Base-by-base conservation (phyloP, 1,284 basidiomycete genomes). In the Athelia psychrophila region DNA sequence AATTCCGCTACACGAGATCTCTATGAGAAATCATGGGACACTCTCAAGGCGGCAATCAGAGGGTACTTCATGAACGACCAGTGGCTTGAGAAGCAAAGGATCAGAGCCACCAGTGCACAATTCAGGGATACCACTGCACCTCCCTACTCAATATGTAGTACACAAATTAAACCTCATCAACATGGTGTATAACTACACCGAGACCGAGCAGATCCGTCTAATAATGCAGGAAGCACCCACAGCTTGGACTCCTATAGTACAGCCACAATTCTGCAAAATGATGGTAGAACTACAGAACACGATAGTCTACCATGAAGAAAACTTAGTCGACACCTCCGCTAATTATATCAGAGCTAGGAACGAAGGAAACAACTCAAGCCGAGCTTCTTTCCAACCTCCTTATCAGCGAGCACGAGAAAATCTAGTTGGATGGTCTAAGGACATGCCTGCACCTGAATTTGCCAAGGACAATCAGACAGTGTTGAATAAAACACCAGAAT, bases 391-490 rank as follows among this genome's bases (percentile, higher is more conserved):
- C 9, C 16, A 16, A 22, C n/a, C 20, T 22, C 8, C 8, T 8
- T 42, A 58, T 32, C 52, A 56, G 47, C 46, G 58, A 33, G 50
- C 52, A 13, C 48, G 47, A 10, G 47, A 58, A 16, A 30, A 49
- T 22, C n/a, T 49, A 3, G 44, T 54, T 13, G 53, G 49, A 15
- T 47, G 47, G 18, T 22, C 18, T 44, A 12, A 44, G 25, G 27
- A 23, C 15, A 8, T 59, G 51, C 32, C 45, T 35, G 9, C 53
- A 49, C 54, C 56, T 22, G n/a, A 45, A 44, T 70, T 61, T 45
- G 66, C 65, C 0, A 63, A 61, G 47, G 68, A 70, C 48, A 64
- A 72, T 44, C 13, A 23, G 2, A 67, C 58, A 19, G 51, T 69
- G 0, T 65, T 63, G 2, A 57, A 54, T 25, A 55, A 54, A 19